Conservation (phyloP, 192 early-diverging fungal species). For the Coemansia sp. region DNA sequence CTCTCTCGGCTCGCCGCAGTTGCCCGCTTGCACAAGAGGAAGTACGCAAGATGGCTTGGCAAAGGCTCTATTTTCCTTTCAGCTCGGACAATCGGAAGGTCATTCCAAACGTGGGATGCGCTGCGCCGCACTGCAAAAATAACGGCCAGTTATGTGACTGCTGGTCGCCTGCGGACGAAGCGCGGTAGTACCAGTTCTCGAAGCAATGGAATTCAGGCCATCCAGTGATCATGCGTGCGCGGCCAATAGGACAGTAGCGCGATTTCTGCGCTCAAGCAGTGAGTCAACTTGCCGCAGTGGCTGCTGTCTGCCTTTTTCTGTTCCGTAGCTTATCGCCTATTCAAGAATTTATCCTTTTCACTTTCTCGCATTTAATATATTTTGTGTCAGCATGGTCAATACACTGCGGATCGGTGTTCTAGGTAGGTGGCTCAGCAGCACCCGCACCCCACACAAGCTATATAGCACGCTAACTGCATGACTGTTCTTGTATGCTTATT, state of each 20-base stretch:
- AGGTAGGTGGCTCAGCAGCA: slow-evolving; percentile 14
- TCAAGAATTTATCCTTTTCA: not conserved
- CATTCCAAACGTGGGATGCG: not conserved
- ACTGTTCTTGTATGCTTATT: not conserved
- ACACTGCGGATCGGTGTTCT: slow-evolving; percentile 45
- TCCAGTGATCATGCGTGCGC: not conserved
- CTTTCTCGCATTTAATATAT: slow-evolving; percentile 1
- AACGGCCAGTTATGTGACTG: not conserved
- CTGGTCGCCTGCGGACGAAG: not conserved
- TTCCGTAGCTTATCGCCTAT: not conserved
- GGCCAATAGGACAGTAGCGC: not conserved
- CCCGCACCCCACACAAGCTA: not conserved
- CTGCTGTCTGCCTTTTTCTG: not conserved
- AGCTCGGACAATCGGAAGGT: not conserved
- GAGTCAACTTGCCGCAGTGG: not conserved
- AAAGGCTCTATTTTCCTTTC: not conserved
- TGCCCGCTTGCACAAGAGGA: not conserved
- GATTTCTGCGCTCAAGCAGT: not conserved
- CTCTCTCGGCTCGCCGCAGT: too few species aligned
- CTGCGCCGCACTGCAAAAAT: not conserved
- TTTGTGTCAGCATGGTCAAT: slow-evolving; percentile 24
- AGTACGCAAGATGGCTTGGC: not conserved
- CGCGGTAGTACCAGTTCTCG: not conserved
- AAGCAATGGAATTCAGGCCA: not conserved
- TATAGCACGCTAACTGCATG: not conserved